Conservation (phyloP, 352 stramenopile species). For the Blastocystis sp. region DNA sequence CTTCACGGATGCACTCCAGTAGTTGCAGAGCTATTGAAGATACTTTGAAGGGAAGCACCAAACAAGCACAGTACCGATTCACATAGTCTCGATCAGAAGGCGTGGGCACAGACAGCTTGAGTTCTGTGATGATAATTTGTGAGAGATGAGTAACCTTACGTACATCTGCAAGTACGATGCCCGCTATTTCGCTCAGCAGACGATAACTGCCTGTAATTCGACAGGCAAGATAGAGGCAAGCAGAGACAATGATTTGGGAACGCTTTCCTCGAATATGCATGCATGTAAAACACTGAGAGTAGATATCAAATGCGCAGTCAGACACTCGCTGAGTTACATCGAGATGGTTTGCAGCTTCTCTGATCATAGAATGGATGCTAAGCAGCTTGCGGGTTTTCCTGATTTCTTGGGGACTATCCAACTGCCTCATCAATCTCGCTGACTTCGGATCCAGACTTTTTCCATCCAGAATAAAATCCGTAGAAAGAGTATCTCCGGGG, state of each 20-base stretch:
- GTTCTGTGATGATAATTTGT: constrained; percentile 33
- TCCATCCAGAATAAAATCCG: constrained; percentile 38
- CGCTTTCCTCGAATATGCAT: constrained; percentile 57
- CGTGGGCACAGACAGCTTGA: not conserved
- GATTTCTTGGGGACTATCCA: not conserved
- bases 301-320: constrained; percentile 32
- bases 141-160: constrained; percentile 24
- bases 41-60: not conserved
- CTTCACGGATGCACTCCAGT: not conserved
- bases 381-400: not conserved
- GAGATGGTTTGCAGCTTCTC: constrained; percentile 15
- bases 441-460: not conserved
- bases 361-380: not conserved
- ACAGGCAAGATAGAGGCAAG: constrained; percentile 40
- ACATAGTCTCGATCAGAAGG: constrained; percentile 39
- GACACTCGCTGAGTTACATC: not conserved
- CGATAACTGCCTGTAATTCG: not conserved
- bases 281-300: constrained; percentile 23
- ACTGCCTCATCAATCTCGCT: not conserved
- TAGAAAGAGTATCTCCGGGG: not conserved
- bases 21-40: not conserved
- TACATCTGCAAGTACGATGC: not conserved
- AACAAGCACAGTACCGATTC: not conserved
- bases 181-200: constrained; percentile 17
- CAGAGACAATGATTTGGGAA: constrained; percentile 28